phyloP scores from a whole-genome alignment of 164 flowering plant species.

The Liquidambar formosana region DNA sequence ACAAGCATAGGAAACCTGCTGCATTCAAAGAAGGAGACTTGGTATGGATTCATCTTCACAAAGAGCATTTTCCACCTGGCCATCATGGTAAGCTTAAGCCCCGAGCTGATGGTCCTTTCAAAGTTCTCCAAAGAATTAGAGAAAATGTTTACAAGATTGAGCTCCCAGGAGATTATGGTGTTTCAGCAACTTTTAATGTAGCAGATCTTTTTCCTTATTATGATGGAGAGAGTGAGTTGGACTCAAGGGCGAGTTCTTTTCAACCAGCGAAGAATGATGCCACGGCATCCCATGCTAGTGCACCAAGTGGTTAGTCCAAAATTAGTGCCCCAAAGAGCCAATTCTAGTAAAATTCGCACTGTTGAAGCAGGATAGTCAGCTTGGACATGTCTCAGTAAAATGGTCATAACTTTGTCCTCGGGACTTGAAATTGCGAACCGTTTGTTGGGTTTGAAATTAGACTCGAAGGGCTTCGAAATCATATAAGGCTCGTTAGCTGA shows the following conservation, averaged over 20 bases:
- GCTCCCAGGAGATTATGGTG: constrained; percentile 6
- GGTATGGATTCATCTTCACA: constrained; percentile 25
- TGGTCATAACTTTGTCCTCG: too few relatives aligned
- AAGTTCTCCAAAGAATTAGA: constrained; percentile 6
- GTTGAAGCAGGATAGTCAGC: too few relatives aligned
- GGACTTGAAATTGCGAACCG: too few relatives aligned
- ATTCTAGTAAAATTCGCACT: too few relatives aligned
- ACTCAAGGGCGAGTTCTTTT: neutral
- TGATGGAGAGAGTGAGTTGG: neutral
- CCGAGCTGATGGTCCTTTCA: constrained; percentile 10
- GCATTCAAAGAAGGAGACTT: constrained; percentile 18
- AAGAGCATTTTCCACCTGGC: constrained; percentile 18
- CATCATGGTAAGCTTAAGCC: constrained; percentile 9
- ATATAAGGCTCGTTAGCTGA: too few relatives aligned
- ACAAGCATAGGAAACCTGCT: neutral
- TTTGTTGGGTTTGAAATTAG: too few relatives aligned
- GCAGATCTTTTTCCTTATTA: constrained; percentile 10
- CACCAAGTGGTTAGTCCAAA: too few relatives aligned
- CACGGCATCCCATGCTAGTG: neutral
- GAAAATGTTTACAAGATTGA: constrained; percentile 26
- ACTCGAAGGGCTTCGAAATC: too few relatives aligned
- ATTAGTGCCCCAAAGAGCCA: too few relatives aligned
- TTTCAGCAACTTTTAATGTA: constrained; percentile 18
- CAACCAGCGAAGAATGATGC: constrained; percentile 6
- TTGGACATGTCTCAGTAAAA: too few relatives aligned